Evolutionary conservation across 805 yeast genomes (phyloP), one percentile per base, ranked within the genome.

Genomic region (Schizosaccharomyces octosporus): DNA sequence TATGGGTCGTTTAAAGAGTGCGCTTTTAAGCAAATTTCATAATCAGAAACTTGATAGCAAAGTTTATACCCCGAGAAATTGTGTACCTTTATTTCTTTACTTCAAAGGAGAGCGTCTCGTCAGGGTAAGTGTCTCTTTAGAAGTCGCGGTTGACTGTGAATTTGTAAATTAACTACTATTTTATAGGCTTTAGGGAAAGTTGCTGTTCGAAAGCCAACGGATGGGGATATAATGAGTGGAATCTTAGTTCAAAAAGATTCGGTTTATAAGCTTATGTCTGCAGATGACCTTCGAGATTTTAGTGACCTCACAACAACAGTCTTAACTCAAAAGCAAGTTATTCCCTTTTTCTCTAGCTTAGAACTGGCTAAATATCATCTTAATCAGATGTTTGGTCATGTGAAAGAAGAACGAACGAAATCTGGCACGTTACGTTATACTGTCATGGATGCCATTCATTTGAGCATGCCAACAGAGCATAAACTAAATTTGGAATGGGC

Each of bases 1-100:
- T n/a, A 93, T 93, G 97, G 98, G 97, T 62, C 81, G 98, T 69
- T 73, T 93, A 62, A 93, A 93, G 71, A 85, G 95, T 32, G 97
- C 98, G 0, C 75, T 93, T 48, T 73, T 89, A 64, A 86, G 95
- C 57, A 88, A 87, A 71, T 93, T 90, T 68, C 79, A 81, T 60
- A 75, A 85, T 61, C 87, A 83, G 69, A 87, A 87, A 6, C 93
- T 85, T 19, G 81, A 85, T 59, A 89, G 89, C 11, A 85, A 82
- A 66, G 94, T 93, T 2, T 90, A 80, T 72, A 90, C 87, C 65
- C 99, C 99, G 4, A 79, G 86, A 68, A 90, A 93, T 70, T 86
- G 97, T 72, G 88, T 86, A 41, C 84, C 81, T 61, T 76, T 93
- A 41, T 77, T 76, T 41, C 76, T 93, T 24, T 82, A 83, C 32